Evolutionary conservation across 108 stramenopile species (phyloP).

Genomic region (Discostella pseudostelligera): DNA sequence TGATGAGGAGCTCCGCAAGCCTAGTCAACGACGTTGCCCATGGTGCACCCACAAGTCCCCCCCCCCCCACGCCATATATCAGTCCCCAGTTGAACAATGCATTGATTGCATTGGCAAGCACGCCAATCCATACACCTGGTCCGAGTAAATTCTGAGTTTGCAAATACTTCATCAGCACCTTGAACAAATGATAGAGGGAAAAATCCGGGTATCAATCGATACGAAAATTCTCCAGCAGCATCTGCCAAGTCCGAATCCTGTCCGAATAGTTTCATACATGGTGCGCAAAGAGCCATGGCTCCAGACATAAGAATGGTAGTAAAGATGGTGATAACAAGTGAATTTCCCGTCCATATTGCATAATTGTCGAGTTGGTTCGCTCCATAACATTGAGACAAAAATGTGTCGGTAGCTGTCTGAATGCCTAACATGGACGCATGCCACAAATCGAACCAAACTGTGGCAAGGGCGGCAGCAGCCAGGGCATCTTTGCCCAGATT

Average conservation of each 20-base stretch:
- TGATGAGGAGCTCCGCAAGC: slow-evolving; percentile 21
- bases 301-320: slow-evolving; percentile 26
- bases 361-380: slow-evolving; percentile 37
- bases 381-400: slow-evolving; percentile 42
- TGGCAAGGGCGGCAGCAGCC: slow-evolving; percentile 48
- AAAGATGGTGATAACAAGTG: slow-evolving; percentile 22
- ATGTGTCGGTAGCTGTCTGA: slow-evolving; percentile 49
- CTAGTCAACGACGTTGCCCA: slow-evolving; percentile 54
- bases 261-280: slow-evolving; percentile 44
- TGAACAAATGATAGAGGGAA: slow-evolving; percentile 49
- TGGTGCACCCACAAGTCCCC: slow-evolving; percentile 43
- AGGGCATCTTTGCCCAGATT: slow-evolving; percentile 42
- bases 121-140: slow-evolving; percentile 39
- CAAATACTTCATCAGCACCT: slow-evolving; percentile 47
- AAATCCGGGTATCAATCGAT: slow-evolving; percentile 44
- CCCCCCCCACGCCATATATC: slow-evolving; percentile 25
- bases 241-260: slow-evolving; percentile 38
- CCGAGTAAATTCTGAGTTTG: slow-evolving; percentile 39
- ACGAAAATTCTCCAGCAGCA: slow-evolving; percentile 39
- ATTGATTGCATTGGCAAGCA: slow-evolving; percentile 48
- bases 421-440: slow-evolving; percentile 47
- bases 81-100: slow-evolving; percentile 44
- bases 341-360: slow-evolving; percentile 42
- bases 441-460: slow-evolving; percentile 54
- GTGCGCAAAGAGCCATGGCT: slow-evolving; percentile 36